Evolutionary conservation across 306 rosid genomes (phyloP).

Genomic region (Prinsepia uniflora): DNA sequence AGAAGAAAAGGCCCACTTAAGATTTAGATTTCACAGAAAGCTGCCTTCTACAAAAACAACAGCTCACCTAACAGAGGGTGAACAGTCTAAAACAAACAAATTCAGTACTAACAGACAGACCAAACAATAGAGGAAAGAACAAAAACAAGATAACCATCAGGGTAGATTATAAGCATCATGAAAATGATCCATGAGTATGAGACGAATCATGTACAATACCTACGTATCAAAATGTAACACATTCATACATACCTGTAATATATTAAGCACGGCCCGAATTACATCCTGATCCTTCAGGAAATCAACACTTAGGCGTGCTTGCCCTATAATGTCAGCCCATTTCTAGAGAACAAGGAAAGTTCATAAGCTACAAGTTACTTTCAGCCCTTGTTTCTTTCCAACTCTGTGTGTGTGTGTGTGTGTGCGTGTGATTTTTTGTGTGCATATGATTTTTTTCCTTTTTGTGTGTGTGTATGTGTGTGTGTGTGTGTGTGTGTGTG

Average conservation of each 20-base stretch:
- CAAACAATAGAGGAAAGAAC: not conserved
- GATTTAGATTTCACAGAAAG: conserved; percentile 1
- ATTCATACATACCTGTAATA: conserved; percentile 59
- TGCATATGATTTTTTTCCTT: too few relatives aligned
- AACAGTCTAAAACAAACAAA: not conserved
- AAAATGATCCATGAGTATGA: not conserved
- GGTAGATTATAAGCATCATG: not conserved
- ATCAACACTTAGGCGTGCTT: conserved; percentile 85
- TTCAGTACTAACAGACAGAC: not conserved
- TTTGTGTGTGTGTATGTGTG: too few relatives aligned
- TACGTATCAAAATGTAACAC: not conserved
- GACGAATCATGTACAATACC: not conserved
- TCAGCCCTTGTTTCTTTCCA: not conserved
- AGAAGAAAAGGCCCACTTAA: not conserved
- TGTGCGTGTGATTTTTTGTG: not conserved
- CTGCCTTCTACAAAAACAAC: conserved; percentile 1
- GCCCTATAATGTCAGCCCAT: conserved; percentile 93
- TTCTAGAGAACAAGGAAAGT: conserved; percentile 45
- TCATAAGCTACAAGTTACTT: not conserved
- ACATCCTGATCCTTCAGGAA: conserved; percentile 85
- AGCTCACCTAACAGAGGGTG: not conserved
- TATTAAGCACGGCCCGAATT: conserved; percentile 86
- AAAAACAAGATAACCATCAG: not conserved
- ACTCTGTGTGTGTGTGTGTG: too few relatives aligned
- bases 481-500: too few relatives aligned